Conservation (phyloP, 2,329 filamentous ascomycete species). For the Sclerotinia borealis region DNA sequence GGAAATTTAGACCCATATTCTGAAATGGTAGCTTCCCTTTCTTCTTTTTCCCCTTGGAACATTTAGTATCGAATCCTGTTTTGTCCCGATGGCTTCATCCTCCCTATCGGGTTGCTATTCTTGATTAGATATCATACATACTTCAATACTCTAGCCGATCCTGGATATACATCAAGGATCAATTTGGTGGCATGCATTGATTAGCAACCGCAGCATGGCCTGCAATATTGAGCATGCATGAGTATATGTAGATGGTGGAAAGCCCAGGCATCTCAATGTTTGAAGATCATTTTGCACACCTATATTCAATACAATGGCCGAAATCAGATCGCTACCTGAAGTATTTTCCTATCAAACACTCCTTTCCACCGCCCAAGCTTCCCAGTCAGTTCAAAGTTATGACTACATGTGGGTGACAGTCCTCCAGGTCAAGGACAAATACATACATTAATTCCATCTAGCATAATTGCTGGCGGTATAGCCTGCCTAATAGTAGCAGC, state of each 20-base stretch:
- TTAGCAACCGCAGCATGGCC: neutral
- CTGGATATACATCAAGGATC: neutral
- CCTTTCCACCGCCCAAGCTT: neutral
- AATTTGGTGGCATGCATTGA: neutral
- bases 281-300: neutral
- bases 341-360: neutral
- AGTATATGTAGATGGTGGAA: neutral
- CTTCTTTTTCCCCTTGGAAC: neutral
- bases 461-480: neutral
- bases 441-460: neutral
- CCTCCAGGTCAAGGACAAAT: neutral
- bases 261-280: neutral
- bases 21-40: neutral
- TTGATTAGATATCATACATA: neutral
- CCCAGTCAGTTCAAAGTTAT: neutral
- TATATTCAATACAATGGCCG: neutral
- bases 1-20: neutral
- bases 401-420: neutral
- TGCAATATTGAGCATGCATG: too few species aligned
- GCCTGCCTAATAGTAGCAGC: constrained; percentile 13
- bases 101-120: neutral
- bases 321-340: neutral
- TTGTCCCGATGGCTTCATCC: neutral
- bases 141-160: neutral
- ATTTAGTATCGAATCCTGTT: neutral